phyloP scores from a whole-genome alignment of 192 early-diverging fungal species.

The Neocallimastix lanati region DNA sequence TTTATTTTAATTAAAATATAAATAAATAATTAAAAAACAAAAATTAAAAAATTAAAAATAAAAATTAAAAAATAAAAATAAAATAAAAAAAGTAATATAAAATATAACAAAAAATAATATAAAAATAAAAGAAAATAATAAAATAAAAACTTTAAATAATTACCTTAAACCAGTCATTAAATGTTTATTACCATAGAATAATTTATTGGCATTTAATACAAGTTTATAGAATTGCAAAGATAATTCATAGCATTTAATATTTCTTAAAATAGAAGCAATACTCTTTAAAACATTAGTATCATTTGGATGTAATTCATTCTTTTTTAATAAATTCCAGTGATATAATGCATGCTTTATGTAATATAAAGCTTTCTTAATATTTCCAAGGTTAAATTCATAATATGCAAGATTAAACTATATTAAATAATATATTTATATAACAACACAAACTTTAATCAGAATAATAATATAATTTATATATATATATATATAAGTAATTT shows the following conservation, averaged over 20 bases:
- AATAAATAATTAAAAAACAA: no score
- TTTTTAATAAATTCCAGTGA: conserved; percentile 51
- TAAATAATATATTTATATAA: neutral
- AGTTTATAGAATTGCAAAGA: neutral
- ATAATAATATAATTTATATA: no score
- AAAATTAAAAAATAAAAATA: no score
- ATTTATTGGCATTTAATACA: neutral
- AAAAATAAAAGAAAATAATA: no score
- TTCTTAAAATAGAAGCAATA: neutral
- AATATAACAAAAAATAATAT: no score
- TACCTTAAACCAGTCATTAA: neutral
- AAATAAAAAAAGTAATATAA: no score
- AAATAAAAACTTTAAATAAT: no score
- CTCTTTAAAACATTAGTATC: neutral
- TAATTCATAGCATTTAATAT: neutral
- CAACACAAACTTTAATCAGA: no score
- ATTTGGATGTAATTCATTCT: neutral
- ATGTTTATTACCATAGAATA: neutral
- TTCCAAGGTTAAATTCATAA: conserved; percentile 69
- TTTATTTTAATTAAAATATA: no score
- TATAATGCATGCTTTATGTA: conserved; percentile 67
- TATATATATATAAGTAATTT: conserved; percentile 1
- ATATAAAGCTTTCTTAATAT: conserved; percentile 48
- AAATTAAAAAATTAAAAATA: no score
- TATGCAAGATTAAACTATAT: conserved; percentile 50